Percentiles rank a stretch among this genome's conserved stretches.
Conservation (phyloP, 2,329 filamentous ascomycete species). For the Hypoxylon sp. region DNA sequence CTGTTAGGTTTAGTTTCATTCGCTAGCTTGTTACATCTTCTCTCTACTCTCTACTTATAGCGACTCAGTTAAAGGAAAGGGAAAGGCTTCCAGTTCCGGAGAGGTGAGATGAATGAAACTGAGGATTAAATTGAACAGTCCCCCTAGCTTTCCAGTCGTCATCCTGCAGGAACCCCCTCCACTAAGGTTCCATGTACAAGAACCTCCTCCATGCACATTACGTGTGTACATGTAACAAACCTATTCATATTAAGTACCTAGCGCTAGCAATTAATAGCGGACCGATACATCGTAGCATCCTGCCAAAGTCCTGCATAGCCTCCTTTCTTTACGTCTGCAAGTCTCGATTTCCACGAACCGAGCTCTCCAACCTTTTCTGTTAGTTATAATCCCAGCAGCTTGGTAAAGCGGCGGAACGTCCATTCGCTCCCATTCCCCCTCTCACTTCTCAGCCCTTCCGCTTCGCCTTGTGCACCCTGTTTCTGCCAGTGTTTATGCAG, state of each 20-base stretch:
- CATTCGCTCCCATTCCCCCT: slow-evolving; percentile 12
- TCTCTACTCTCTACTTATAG: not conserved
- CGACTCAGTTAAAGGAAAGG: slow-evolving; percentile 5
- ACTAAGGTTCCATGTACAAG: slow-evolving; percentile 28
- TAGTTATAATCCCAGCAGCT: slow-evolving; percentile 26
- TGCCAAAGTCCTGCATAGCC: not conserved
- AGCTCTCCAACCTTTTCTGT: slow-evolving; percentile 8
- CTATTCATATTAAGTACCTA: slow-evolving; percentile 14
- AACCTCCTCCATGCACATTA: slow-evolving; percentile 4
- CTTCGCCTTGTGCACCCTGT: not conserved
- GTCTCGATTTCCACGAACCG: slow-evolving; percentile 1
- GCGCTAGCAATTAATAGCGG: not conserved
- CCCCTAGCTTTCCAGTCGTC: slow-evolving; percentile 2
- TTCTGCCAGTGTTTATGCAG: slow-evolving; percentile 1
- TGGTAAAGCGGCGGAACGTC: slow-evolving; percentile 35
- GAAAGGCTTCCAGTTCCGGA: not conserved
- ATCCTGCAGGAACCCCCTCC: slow-evolving; percentile 27
- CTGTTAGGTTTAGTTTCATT: not conserved
- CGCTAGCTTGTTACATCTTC: not conserved
- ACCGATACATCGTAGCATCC: slow-evolving; percentile 12
- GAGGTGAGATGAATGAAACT: slow-evolving; percentile 14
- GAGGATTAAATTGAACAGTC: slow-evolving; percentile 4
- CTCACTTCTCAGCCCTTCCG: not conserved
- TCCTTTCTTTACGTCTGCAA: slow-evolving; percentile 1
- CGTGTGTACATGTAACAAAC: slow-evolving; percentile 9